Base-by-base conservation (phyloP, 2,329 filamentous ascomycete species). In the Aureobasidium subglaciale region DNA sequence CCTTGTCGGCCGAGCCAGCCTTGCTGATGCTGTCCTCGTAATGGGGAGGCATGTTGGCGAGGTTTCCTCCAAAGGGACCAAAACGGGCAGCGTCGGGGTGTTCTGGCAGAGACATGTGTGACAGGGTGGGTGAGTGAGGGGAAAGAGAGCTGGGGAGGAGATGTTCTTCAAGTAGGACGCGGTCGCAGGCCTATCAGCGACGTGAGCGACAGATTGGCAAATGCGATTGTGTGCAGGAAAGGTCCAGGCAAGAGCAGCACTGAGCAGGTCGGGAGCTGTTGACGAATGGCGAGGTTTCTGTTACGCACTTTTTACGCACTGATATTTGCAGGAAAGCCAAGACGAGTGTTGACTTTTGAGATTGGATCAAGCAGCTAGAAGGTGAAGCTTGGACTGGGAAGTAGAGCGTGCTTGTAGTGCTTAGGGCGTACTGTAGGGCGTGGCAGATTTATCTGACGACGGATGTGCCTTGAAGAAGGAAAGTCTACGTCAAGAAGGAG, bases 1-100 rank as follows among this genome's bases (percentile, higher is more conserved):
- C 66, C 59, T 70, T 69, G 57, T 67, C 68, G 50, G 15, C 42
- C n/a, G 35, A 35, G 25, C 29, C 37, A 25, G 41, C 5, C 43
- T 48, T 38, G 34, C 10, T 13, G 20, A 56, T 35, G 32, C 42
- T 56, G n/a, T 56, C 46, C 24, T 56, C 46, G 46, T 52, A 50
- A 20, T 56, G 35, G 22, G 37, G 45, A 35, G 46, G 46, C 54
- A 56, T 56, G 25, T 55, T 55, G 37, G 38, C 20, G 37, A 54
- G 38, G 38, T 54, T 43, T 15, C 50, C 38, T 13, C 48, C 48
- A 53, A 53, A 53, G 48, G 48, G 48, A 32, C 48, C 48, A 13
- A 41, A 53, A 29, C 34, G 32, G 16, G 48, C 48, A 41, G 48
- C 48, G 50, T 54, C 37, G 38, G 50, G 37, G 10, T 43, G 50